Percentiles rank a stretch among this genome's conserved stretches.
Evolutionary conservation across 2,329 filamentous ascomycete species (phyloP).

Genomic region (Botrytis fabae): DNA sequence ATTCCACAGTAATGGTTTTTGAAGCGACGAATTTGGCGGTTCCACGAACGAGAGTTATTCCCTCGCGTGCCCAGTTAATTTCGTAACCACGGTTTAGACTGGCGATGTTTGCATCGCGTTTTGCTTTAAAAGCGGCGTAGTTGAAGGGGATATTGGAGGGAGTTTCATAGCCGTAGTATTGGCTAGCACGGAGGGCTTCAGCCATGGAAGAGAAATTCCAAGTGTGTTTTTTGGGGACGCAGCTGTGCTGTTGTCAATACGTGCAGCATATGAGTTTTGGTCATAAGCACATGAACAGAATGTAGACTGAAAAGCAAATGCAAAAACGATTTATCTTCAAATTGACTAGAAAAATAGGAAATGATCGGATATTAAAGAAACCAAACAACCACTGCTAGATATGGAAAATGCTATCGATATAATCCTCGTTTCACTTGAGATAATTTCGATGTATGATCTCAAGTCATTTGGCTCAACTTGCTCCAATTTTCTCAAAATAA

Average conservation of each 20-base stretch:
- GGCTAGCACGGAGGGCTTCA: conserved; percentile 48
- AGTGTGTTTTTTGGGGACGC: conserved; percentile 54
- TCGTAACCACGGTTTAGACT: conserved; percentile 51
- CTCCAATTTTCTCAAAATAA: not conserved
- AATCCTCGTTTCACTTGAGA: not conserved
- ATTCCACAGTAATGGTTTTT: conserved; percentile 47
- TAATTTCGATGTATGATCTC: not conserved
- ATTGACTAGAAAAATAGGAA: not conserved
- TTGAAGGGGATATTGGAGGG: conserved; percentile 46
- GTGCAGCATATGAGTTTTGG: not conserved
- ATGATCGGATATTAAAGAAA: not conserved
- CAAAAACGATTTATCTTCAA: not conserved
- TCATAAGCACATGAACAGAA: not conserved
- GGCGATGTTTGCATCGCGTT: conserved; percentile 48
- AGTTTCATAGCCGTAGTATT: conserved; percentile 50
- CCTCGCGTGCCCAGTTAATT: conserved; percentile 50
- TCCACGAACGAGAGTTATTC: conserved; percentile 51
- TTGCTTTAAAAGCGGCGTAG: conserved; percentile 50
- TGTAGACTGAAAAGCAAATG: not conserved
- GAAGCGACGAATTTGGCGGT: conserved; percentile 48
- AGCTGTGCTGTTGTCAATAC: conserved; percentile 40
- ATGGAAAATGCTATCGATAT: too few relatives aligned
- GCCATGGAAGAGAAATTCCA: conserved; percentile 53
- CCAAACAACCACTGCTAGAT: not conserved
- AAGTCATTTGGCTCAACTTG: not conserved